Conservation (phyloP, 1,284 basidiomycete species). For the Ceratobasidium sp. region DNA sequence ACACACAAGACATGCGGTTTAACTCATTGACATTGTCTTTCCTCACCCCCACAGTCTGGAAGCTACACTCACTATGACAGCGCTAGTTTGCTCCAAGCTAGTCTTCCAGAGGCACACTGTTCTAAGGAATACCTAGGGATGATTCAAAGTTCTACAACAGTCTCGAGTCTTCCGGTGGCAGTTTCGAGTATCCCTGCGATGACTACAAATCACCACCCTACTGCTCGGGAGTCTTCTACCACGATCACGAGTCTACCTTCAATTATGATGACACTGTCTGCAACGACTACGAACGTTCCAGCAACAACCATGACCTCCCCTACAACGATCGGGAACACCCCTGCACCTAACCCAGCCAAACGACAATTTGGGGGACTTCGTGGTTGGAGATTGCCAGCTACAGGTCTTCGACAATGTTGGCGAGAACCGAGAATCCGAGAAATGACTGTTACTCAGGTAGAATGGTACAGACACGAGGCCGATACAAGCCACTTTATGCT, state of each 20-base stretch:
- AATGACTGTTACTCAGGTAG: conserved; percentile 4
- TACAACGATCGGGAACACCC: not conserved
- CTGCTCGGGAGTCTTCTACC: not conserved
- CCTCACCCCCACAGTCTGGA: not conserved
- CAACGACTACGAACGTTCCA: not conserved
- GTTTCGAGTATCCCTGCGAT: not conserved
- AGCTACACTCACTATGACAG: not conserved
- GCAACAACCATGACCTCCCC: not conserved
- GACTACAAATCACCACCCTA: not conserved
- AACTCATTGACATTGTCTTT: not conserved
- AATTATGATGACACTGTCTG: not conserved
- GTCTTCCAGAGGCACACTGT: not conserved
- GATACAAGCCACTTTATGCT: not conserved
- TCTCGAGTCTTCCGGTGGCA: not conserved
- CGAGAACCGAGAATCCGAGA: not conserved
- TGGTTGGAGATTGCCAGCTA: not conserved
- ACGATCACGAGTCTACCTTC: not conserved
- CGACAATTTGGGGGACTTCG: not conserved
- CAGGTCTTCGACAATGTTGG: conserved; percentile 5
- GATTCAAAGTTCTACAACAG: not conserved
- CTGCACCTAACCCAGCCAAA: not conserved
- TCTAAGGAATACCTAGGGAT: not conserved
- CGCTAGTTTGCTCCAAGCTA: not conserved
- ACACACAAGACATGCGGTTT: not conserved
- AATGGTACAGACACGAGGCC: conserved; percentile 3